phyloP scores from a whole-genome alignment of 2,329 filamentous ascomycete species.

The Pseudocercospora pini-densiflorae region DNA sequence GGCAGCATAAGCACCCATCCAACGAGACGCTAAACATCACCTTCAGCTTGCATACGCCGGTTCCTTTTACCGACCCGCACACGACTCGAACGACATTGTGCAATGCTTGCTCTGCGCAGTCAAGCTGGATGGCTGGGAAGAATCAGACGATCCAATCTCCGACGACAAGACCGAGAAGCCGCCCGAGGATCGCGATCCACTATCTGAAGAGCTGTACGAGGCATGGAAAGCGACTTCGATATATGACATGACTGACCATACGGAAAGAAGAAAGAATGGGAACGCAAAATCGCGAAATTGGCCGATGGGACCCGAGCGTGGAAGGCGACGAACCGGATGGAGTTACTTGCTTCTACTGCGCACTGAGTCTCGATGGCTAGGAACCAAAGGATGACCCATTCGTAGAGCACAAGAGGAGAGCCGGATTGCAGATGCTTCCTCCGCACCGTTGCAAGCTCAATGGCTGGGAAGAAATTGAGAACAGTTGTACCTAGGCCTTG shows the following conservation, averaged over 20 bases:
- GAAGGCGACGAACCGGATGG: conserved; percentile 76
- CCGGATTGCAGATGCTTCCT: conserved; percentile 82
- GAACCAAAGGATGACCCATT: conserved; percentile 88
- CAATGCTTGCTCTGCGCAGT: conserved; percentile 86
- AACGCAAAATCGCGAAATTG: too few species aligned
- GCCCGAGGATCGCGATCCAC: conserved; percentile 72
- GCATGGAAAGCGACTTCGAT: conserved; percentile 79
- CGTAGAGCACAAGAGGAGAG: conserved; percentile 84
- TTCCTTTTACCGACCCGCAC: conserved; percentile 83
- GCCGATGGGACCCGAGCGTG: conserved; percentile 73
- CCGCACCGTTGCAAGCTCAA: too few species aligned
- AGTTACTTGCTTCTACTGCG: conserved; percentile 89
- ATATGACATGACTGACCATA: conserved; percentile 69
- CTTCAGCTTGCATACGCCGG: conserved; percentile 83
- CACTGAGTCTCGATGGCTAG: conserved; percentile 90
- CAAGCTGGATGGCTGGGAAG: conserved; percentile 89
- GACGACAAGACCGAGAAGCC: conserved; percentile 64
- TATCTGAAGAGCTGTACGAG: conserved; percentile 69
- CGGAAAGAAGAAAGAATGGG: too few species aligned
- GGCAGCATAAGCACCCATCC: conserved; percentile 76
- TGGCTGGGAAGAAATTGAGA: too few species aligned
- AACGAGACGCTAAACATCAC: conserved; percentile 62
- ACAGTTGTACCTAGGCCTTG: too few species aligned
- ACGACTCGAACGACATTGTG: conserved; percentile 81
- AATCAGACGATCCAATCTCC: conserved; percentile 76